Percentiles rank a stretch among this genome's conserved stretches.
These are phyloP conservation scores for Leishmania tarentolae DNA, from an alignment of 208 protist genomes.

Conservation along the genomic window DNA sequence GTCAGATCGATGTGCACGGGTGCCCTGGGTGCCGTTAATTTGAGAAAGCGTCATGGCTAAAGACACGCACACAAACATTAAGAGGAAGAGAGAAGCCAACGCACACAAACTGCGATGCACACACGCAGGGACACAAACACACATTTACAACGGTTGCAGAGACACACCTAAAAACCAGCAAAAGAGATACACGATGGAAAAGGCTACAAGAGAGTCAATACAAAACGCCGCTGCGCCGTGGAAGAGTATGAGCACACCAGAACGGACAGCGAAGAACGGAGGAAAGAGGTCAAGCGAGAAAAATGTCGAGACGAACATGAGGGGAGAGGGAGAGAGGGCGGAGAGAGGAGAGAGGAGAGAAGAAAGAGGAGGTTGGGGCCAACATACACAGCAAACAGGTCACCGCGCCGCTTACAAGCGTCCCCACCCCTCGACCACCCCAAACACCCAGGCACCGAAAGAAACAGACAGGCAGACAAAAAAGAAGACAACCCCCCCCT, in stretches of 20 bases:
- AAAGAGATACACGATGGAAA: background rate
- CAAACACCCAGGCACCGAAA: too few relatives aligned
- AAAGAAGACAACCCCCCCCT: too few relatives aligned
- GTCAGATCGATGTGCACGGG: background rate
- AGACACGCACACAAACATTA: background rate
- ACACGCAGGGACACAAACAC: background rate
- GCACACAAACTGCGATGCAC: background rate
- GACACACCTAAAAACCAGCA: constrained; percentile 9
- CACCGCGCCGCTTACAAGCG: background rate
- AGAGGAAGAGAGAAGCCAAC: background rate
- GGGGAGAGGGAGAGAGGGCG: constrained; percentile 4
- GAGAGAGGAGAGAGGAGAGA: background rate
- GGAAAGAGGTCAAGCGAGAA: background rate
- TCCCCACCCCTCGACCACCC: background rate
- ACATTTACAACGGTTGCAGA: constrained; percentile 2
- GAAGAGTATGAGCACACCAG: background rate
- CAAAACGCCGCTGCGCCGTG: background rate
- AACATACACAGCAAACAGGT: background rate
- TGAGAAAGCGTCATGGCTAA: constrained; percentile 1
- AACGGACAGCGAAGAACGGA: background rate
- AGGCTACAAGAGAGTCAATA: background rate
- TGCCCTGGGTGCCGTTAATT: background rate
- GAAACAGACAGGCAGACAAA: too few relatives aligned
- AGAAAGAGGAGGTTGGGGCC: background rate
- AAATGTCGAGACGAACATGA: background rate